Base-by-base conservation (phyloP, 2,329 filamentous ascomycete genomes). In the Talaromyces sp. region DNA sequence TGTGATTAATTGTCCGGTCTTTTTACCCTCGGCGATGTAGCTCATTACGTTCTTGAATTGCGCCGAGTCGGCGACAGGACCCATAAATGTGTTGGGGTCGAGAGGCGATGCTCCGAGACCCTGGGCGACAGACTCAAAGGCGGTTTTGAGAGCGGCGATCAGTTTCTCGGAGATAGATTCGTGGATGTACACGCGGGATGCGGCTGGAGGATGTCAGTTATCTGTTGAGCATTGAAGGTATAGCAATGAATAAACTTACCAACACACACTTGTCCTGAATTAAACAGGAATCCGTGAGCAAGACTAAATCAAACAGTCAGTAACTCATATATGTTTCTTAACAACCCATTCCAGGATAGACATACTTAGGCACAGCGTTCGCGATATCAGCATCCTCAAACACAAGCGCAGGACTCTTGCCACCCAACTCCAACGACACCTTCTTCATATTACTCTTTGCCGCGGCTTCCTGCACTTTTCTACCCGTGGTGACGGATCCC, bases 401-500 rank as follows among this genome's bases (percentile, higher is more conserved):
- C 9, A 59, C 28, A 62, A 59, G 36, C 6, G 62, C 53, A 63
- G 76, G 76, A 10, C 70, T 73, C 65, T 78, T 79, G 37, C 77
- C 77, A 53, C 77, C 77, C 8, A 78, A 69, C 63, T 79, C 76
- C 3, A 79, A 67, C 1, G 75, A 75, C 35, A 78, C 74, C 31
- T 75, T 72, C 67, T 79, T 79, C 64, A 86, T 71, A 63, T 82
- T 80, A 3, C 79, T 81, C 66, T 77, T 75, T 64, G 80, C 80
- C 54, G 80, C 79, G 46, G 80, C 75, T 75, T 56, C 52, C 25
- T 83, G 82, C 70, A 84, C 63, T 3, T 65, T 66, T n/a, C 58
- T 60, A 0, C 71, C 71, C 1, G 67, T 65, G 1, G 51, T 39
- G 1, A 65, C 61, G 9, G 60, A 65, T 1, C 72, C 72, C 1